A percentile compares a stretch with the other conserved stretches of the same genome.
Conservation (phyloP, 2,329 filamentous ascomycete species). For the Fusarium robinianum region DNA sequence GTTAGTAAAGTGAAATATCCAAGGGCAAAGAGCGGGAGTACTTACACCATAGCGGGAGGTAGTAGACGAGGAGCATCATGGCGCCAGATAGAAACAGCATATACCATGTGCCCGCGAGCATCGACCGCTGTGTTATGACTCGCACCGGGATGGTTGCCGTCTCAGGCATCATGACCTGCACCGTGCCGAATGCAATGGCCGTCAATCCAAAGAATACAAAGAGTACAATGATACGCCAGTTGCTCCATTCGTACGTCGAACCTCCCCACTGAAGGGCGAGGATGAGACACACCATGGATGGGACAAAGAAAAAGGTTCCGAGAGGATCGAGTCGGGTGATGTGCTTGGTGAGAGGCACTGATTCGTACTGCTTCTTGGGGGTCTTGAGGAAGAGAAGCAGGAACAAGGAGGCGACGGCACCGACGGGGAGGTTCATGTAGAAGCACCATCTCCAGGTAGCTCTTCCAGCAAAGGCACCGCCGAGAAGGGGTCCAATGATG, state of each 20-base stretch:
- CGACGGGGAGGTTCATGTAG: conserved; percentile 62
- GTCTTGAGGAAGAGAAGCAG: conserved; percentile 55
- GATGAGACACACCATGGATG: conserved; percentile 62
- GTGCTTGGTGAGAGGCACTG: conserved; percentile 46
- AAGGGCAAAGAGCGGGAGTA: conserved; percentile 12
- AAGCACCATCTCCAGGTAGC: conserved; percentile 62
- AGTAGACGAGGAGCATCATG: conserved; percentile 61
- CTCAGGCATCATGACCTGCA: conserved; percentile 59
- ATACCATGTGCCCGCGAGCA: conserved; percentile 52
- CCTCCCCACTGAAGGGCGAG: conserved; percentile 69
- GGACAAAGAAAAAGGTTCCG: conserved; percentile 64
- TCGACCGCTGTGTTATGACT: conserved; percentile 60
- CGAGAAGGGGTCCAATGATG: conserved; percentile 57
- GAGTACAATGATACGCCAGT: conserved; percentile 58
- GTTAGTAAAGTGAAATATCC: conserved; percentile 20
- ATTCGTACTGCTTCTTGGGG: conserved; percentile 40
- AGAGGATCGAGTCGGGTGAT: conserved; percentile 60
- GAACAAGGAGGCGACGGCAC: conserved; percentile 53
- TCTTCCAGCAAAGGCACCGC: conserved; percentile 55
- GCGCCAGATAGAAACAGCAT: conserved; percentile 53
- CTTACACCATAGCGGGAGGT: conserved; percentile 60
- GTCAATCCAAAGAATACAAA: conserved; percentile 55
- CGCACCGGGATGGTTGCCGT: conserved; percentile 61
- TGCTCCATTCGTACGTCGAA: conserved; percentile 55
- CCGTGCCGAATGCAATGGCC: conserved; percentile 51